A percentile compares a stretch with the other conserved stretches of the same genome.
These are phyloP conservation scores for Lippia alba DNA, from an alignment of 305 asterid species.

Conservation along the genomic window DNA sequence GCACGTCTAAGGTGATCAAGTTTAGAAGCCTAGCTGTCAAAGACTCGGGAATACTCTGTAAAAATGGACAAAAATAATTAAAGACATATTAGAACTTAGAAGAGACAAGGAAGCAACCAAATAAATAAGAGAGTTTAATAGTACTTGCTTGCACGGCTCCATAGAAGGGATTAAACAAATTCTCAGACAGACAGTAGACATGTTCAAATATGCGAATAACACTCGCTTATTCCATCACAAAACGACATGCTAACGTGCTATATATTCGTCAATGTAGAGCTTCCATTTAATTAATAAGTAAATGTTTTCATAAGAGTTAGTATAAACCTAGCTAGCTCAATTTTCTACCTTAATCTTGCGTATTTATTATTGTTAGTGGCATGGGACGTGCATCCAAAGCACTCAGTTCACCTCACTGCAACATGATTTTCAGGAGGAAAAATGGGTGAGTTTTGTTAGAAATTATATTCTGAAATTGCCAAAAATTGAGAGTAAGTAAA, in stretches of 20 bases:
- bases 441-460: too few species aligned
- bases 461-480: too few species aligned
- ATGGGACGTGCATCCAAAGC: too few species aligned
- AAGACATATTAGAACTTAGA: too few species aligned
- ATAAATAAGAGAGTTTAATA: neutral
- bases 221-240: neutral
- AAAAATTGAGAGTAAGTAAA: too few species aligned
- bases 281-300: neutral
- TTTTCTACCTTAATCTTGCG: too few species aligned
- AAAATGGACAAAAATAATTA: neutral
- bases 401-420: too few species aligned
- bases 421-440: too few species aligned
- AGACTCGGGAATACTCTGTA: conserved; percentile 86
- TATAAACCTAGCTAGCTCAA: too few species aligned
- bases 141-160: neutral
- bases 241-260: neutral
- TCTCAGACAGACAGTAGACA: neutral
- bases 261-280: neutral
- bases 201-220: neutral
- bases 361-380: too few species aligned
- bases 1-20: conserved; percentile 68
- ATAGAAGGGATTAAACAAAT: neutral
- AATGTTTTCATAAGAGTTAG: too few species aligned
- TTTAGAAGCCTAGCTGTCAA: conserved; percentile 78
- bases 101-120: neutral